Base-by-base conservation (phyloP, 108 stramenopile genomes). In the Pseudonitzschia pungens region DNA sequence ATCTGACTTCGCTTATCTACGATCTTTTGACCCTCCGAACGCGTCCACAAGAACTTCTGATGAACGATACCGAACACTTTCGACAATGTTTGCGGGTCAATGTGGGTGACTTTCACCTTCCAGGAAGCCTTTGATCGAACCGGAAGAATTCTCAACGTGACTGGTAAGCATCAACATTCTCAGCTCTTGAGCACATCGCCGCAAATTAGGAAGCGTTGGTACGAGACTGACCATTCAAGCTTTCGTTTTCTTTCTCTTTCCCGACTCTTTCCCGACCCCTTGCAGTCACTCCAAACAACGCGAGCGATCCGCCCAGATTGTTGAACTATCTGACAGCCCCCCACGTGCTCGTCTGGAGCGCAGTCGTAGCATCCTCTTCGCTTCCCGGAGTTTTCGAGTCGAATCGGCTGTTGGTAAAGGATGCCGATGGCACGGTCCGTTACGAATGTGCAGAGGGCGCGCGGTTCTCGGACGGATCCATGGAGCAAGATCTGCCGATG, bases 241-340 rank as follows among this genome's bases (percentile, higher is more conserved):
- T 31, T 24, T 3, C 11, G 27, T 33, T 57, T 36, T 43, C 36
- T 43, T 50, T 57, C 7, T 22, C 24, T 41, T 36, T 44, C 24
- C 18, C 51, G 15, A 6, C 7, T 11, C 31, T 7, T 20, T 27
- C 32, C 8, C 44, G 24, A 50, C 26, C 27, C 24, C 31, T 15
- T 73, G 31, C 92, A 36, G 99, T 98, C 9, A 92, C 96, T 0
- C 97, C 99, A 21, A 81, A 86, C 74, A 97, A 97, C 82, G 81
- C 82, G n/a, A 84, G 81, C 68, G 95, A 95, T 74, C 92, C 92
- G 18, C 97, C 97, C 22, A 79, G 96, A 22, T 76, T 99, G 43
- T 85, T 99, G 27, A 99, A 99, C 77, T 98, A 99, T 81, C 86
- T 99, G 50, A 99, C 97, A 36, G 94, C 98, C 12, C 99, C 99